Evolutionary conservation across 169 alveolate species (phyloP), one percentile per base, ranked within the genome.

Genomic region (Babesia ovis): DNA sequence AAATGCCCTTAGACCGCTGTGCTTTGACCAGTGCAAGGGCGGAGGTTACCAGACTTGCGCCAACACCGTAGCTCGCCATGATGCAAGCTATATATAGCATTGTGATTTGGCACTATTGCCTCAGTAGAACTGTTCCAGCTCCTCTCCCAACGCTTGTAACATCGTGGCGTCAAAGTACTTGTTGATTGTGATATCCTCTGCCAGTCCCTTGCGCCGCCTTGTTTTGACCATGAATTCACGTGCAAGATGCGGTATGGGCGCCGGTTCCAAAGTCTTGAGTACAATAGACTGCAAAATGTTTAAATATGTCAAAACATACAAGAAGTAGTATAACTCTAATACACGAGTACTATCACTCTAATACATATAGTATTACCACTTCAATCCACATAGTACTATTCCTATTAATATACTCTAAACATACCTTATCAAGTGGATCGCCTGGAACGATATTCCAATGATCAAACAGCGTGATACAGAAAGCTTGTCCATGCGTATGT

Each of bases 391-490:
- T n/a, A n/a, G n/a, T n/a, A n/a, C 14, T 39, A 39, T 14, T 14
- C 14, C 8, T 9, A 39, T 39, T 9, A 9, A 39, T 39, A 14
- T 39, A 39, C 46, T 9, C 14, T 9, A 14, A 39, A 39, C 46
- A 8, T 39, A 86, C 84, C 92, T 95, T 97, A 89, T 98, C 99
- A 54, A 98, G 92, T 11, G 99, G 99, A 79, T 98, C 99, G 14
- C 99, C 99, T 31, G 99, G 99, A 29, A 97, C 98, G 18, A 95
- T 90, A 45, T 86, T 86, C 99, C 99, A 98, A 73, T 96, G 97
- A 85, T 95, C 98, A 84, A 98, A 98, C 86, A 95, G 90, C 51
- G 97, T 90, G 50, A 95, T 79, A 55, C 98, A 96, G 85, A 97
- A 95, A 20, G 99, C 99, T 84, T 96, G 97, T 3, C 99, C 99